phyloP scores from a whole-genome alignment of 495 filamentous ascomycete species.

The Chaetomium fimeti region DNA sequence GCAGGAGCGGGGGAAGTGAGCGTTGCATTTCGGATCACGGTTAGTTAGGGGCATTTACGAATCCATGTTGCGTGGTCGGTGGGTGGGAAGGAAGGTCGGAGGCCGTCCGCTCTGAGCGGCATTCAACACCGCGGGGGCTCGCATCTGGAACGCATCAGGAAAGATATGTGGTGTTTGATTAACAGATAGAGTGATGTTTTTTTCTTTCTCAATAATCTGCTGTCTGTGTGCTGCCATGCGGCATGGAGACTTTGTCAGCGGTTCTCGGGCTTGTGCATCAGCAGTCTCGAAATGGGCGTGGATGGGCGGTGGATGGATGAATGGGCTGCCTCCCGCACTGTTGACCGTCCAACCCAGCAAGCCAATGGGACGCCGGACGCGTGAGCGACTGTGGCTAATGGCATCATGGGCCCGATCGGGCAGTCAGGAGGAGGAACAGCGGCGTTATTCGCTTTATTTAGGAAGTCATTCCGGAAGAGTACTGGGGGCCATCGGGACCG shows the following conservation, averaged over 20 bases:
- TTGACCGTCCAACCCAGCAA: background rate
- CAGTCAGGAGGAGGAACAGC: background rate
- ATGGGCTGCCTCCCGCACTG: constrained; percentile 18
- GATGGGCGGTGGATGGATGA: background rate
- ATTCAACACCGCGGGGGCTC: constrained; percentile 12
- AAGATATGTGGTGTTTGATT: background rate
- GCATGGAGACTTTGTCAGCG: background rate
- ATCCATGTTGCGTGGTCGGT: background rate
- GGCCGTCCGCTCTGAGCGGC: background rate
- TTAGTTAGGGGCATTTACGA: constrained; percentile 3
- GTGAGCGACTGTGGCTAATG: constrained; percentile 27
- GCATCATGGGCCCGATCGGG: constrained; percentile 2
- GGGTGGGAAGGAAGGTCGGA: background rate
- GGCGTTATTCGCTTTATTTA: background rate
- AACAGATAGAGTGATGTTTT: background rate
- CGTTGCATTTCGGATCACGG: background rate
- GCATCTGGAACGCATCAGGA: background rate
- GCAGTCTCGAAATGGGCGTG: background rate
- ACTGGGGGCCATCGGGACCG: background rate
- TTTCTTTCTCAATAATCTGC: background rate
- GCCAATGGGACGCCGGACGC: constrained; percentile 19
- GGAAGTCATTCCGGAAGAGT: background rate
- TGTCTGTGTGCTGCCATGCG: background rate
- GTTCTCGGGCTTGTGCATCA: background rate
- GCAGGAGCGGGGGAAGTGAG: constrained; percentile 4